Percentiles rank a stretch among this genome's conserved stretches.
Evolutionary conservation across 192 early-diverging fungal species (phyloP).

Genomic region (Pilaira anomala): DNA sequence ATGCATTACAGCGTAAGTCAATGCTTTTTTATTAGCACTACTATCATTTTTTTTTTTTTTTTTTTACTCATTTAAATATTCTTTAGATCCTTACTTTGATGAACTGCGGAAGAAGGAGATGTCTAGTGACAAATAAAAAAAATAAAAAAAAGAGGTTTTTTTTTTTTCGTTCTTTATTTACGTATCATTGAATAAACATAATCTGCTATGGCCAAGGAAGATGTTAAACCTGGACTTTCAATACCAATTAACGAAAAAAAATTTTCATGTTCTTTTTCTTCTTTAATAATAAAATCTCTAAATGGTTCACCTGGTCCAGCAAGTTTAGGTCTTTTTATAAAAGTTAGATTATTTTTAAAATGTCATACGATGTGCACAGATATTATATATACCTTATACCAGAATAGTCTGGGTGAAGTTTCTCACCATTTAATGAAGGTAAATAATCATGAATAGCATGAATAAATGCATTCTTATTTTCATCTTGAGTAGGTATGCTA

Average conservation of each 20-base stretch:
- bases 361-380: too few species aligned
- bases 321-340: constrained; percentile 68
- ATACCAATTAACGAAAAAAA: constrained; percentile 81
- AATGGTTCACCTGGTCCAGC: constrained; percentile 66
- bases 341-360: background rate
- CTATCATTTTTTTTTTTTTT: background rate
- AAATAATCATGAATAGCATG: constrained; percentile 63
- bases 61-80: background rate
- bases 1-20: constrained; percentile 56
- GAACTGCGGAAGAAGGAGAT: constrained; percentile 31
- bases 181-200: constrained; percentile 39
- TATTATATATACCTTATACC: constrained; percentile 62
- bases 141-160: background rate
- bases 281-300: constrained; percentile 73
- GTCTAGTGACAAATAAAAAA: background rate
- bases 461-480: constrained; percentile 42
- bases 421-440: constrained; percentile 48
- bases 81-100: constrained; percentile 41
- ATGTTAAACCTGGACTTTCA: constrained; percentile 84
- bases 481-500: constrained; percentile 35
- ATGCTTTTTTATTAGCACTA: background rate
- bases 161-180: too few species aligned
- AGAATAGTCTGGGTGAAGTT: constrained; percentile 68
- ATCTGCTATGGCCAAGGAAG: constrained; percentile 78
- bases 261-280: constrained; percentile 48